Percentiles rank a stretch among this genome's conserved stretches.
These are phyloP conservation scores for Aspergillus leporis DNA, from an alignment of 495 filamentous ascomycete genomes.

Conservation along the genomic window DNA sequence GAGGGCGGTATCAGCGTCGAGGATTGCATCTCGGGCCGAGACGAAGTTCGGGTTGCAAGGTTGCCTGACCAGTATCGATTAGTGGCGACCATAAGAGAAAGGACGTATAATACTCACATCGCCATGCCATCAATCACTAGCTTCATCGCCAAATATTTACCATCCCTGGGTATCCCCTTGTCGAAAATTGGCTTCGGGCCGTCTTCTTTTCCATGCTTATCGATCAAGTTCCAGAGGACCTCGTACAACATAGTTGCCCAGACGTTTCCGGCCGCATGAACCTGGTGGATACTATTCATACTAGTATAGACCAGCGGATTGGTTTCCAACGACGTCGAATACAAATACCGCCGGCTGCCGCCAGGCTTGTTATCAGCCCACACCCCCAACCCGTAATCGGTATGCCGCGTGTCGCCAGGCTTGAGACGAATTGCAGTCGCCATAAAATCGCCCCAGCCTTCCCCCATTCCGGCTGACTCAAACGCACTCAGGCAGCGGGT, in stretches of 20 bases:
- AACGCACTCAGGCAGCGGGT: conserved; percentile 42
- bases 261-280: conserved; percentile 47
- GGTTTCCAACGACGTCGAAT: conserved; percentile 45
- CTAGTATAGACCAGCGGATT: conserved; percentile 47
- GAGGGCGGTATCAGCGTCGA: conserved; percentile 50
- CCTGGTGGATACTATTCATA: conserved; percentile 5
- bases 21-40: conserved; percentile 49
- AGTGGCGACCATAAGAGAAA: neutral
- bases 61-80: conserved; percentile 30
- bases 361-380: conserved; percentile 38
- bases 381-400: conserved; percentile 43
- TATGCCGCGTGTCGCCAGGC: conserved; percentile 44
- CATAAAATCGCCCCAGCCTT: conserved; percentile 57
- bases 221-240: conserved; percentile 38
- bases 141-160: conserved; percentile 51
- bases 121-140: conserved; percentile 54
- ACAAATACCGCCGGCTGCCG: conserved; percentile 50
- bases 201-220: conserved; percentile 43
- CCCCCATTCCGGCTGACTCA: conserved; percentile 55
- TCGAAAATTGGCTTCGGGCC: conserved; percentile 21
- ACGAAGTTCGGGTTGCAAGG: conserved; percentile 55
- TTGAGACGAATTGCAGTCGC: conserved; percentile 52
- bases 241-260: conserved; percentile 55
- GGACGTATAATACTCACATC: conserved; percentile 20
- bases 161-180: conserved; percentile 32